Evolutionary conservation across 495 filamentous ascomycete species (phyloP).

Genomic region (Astrocystis sublimbata): DNA sequence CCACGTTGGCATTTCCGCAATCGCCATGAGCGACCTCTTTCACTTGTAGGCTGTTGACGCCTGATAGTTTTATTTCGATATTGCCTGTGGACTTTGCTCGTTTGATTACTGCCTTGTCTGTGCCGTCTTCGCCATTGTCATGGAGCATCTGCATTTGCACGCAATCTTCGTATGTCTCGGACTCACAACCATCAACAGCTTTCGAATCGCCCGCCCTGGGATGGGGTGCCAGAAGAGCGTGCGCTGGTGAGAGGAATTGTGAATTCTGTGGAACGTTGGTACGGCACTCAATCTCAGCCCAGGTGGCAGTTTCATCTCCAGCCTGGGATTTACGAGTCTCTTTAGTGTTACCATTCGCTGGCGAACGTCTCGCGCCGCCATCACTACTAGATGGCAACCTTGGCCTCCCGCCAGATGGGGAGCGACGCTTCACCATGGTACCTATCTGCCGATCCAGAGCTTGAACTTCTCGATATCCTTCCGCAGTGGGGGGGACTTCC

Average conservation of each 20-base stretch:
- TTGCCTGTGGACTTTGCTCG: slow-evolving; percentile 18
- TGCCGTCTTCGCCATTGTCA: slow-evolving; percentile 41
- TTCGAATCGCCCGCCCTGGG: slow-evolving; percentile 6
- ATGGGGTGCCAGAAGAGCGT: slow-evolving; percentile 4
- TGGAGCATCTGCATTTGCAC: slow-evolving; percentile 28
- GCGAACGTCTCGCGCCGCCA: slow-evolving; percentile 16
- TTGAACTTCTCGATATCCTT: slow-evolving; percentile 33
- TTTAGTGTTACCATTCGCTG: slow-evolving; percentile 27
- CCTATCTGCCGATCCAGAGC: slow-evolving; percentile 37
- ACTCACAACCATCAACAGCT: not conserved
- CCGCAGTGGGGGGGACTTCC: slow-evolving; percentile 34
- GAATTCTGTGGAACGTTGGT: not conserved
- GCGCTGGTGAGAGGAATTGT: slow-evolving; percentile 6
- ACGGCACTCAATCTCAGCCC: slow-evolving; percentile 9
- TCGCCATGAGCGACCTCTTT: not conserved
- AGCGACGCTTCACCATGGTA: slow-evolving; percentile 38
- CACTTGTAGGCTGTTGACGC: not conserved
- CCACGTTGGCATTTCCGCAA: not conserved
- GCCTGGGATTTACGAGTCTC: slow-evolving; percentile 30
- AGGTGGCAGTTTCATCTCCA: not conserved
- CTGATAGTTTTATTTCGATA: slow-evolving; percentile 4
- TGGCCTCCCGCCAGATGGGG: slow-evolving; percentile 13
- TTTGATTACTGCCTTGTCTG: slow-evolving; percentile 23
- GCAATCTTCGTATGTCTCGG: slow-evolving; percentile 22
- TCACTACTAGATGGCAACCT: slow-evolving; percentile 11